Percentiles rank a stretch among this genome's conserved stretches.
Conservation (phyloP, 495 filamentous ascomycete genomes). For the Lepidopterella palustris region DNA sequence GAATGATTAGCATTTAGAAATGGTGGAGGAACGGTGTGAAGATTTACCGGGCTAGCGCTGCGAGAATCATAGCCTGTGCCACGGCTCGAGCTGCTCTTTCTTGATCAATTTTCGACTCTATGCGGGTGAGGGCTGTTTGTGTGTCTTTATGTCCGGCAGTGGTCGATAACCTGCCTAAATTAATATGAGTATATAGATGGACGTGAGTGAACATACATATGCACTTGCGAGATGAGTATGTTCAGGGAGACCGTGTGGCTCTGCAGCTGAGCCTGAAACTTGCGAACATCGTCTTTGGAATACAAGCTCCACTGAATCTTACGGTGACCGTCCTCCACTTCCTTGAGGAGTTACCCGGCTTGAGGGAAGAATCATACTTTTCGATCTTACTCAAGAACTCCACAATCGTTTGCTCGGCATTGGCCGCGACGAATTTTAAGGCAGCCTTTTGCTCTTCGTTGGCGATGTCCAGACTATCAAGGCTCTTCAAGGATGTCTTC, state of each 20-base stretch:
- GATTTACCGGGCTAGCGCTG: neutral
- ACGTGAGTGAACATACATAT: neutral
- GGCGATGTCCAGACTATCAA: neutral
- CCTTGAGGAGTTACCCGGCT: neutral
- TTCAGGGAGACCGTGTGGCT: neutral
- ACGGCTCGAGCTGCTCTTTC: neutral
- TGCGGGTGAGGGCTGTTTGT: neutral
- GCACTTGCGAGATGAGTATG: neutral
- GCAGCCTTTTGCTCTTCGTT: neutral
- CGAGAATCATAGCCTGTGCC: neutral
- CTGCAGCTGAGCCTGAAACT: neutral
- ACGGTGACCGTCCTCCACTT: neutral
- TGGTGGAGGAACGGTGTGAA: neutral
- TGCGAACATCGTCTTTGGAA: conserved; percentile 1
- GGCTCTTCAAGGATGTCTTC: neutral
- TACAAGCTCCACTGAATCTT: conserved; percentile 7
- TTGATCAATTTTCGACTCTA: neutral
- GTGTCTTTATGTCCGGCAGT: neutral
- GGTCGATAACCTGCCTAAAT: neutral
- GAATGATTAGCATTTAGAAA: neutral
- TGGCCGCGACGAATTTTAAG: neutral
- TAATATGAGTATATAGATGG: neutral
- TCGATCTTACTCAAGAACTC: neutral
- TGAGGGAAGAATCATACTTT: neutral
- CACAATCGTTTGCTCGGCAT: neutral